Conservation (phyloP, 2,329 filamentous ascomycete species). For the Grosmannia serpens region DNA sequence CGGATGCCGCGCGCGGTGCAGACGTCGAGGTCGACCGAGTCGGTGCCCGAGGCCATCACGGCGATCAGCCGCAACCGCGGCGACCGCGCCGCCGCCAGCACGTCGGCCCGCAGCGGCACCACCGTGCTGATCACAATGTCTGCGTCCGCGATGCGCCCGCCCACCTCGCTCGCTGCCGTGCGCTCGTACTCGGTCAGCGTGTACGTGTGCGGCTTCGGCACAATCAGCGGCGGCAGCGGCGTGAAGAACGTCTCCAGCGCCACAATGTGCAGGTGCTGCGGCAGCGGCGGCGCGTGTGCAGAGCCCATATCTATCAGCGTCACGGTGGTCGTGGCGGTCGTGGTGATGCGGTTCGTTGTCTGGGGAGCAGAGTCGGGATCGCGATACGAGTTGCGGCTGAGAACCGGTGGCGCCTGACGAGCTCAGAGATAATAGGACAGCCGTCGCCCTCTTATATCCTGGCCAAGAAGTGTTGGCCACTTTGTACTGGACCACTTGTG, state of each 20-base stretch:
- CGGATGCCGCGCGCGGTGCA: conserved; percentile 16
- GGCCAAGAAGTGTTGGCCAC: too few relatives aligned
- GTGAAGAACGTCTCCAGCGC: conserved; percentile 22
- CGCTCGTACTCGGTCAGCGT: conserved; percentile 17
- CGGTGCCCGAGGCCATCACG: conserved; percentile 19
- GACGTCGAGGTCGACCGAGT: conserved; percentile 16
- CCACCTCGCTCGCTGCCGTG: conserved; percentile 16
- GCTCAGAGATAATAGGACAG: too few relatives aligned
- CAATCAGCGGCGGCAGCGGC: conserved; percentile 17
- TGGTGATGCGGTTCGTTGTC: too few relatives aligned
- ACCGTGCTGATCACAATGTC: conserved; percentile 24
- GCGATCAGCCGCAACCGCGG: conserved; percentile 20
- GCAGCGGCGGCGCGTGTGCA: conserved; percentile 4
- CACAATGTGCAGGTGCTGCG: conserved; percentile 20
- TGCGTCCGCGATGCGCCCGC: conserved; percentile 21
- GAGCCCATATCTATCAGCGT: neutral
- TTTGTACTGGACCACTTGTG: too few relatives aligned
- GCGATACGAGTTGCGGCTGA: too few relatives aligned
- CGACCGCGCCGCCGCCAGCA: conserved; percentile 12
- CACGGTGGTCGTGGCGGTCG: neutral
- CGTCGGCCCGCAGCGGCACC: conserved; percentile 17
- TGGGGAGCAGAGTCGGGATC: too few relatives aligned
- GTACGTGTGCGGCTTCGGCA: conserved; percentile 18
- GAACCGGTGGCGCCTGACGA: too few relatives aligned
- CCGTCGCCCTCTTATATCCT: too few relatives aligned